A percentile compares a stretch with the other conserved stretches of the same genome.
These are phyloP conservation scores for Colletotrichum salicis DNA, from an alignment of 2,329 filamentous ascomycete genomes.

Conservation along the genomic window DNA sequence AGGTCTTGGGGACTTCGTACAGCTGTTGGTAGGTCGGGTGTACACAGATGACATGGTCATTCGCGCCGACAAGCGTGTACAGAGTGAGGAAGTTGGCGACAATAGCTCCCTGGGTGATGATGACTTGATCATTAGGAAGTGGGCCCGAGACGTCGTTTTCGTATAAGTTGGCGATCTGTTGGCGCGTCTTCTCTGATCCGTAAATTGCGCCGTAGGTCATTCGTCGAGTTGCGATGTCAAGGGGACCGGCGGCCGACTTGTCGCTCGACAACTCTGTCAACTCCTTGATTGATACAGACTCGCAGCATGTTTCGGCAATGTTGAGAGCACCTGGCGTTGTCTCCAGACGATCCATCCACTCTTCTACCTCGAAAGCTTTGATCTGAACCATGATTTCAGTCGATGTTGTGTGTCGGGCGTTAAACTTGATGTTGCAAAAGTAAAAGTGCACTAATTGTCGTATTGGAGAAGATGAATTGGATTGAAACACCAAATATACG, in stretches of 20 bases:
- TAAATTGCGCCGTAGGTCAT: slow-evolving; percentile 79
- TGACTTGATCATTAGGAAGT: slow-evolving; percentile 64
- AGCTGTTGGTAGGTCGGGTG: slow-evolving; percentile 87
- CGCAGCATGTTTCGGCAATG: slow-evolving; percentile 82
- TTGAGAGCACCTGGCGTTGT: slow-evolving; percentile 69
- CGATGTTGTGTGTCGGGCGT: no score
- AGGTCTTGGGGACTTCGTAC: slow-evolving; percentile 74
- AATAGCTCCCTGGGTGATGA: slow-evolving; percentile 82
- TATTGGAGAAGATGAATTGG: no score
- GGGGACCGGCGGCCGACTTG: slow-evolving; percentile 51
- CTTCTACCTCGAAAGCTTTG: slow-evolving; percentile 72
- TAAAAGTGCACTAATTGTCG: no score
- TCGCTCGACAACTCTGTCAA: slow-evolving; percentile 69
- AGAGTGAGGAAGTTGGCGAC: slow-evolving; percentile 79
- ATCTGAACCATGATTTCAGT: slow-evolving; percentile 45
- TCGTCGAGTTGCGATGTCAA: slow-evolving; percentile 60
- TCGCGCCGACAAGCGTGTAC: slow-evolving; percentile 74
- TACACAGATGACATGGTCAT: slow-evolving; percentile 84
- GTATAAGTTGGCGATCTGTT: slow-evolving; percentile 73
- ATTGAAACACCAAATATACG: no score
- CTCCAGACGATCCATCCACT: slow-evolving; percentile 74
- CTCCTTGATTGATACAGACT: slow-evolving; percentile 78
- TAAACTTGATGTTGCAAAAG: no score
- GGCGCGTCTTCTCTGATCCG: slow-evolving; percentile 72
- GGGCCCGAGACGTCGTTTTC: slow-evolving; percentile 56